Base-by-base conservation (phyloP, 495 filamentous ascomycete genomes). In the Tricharina praecox region DNA sequence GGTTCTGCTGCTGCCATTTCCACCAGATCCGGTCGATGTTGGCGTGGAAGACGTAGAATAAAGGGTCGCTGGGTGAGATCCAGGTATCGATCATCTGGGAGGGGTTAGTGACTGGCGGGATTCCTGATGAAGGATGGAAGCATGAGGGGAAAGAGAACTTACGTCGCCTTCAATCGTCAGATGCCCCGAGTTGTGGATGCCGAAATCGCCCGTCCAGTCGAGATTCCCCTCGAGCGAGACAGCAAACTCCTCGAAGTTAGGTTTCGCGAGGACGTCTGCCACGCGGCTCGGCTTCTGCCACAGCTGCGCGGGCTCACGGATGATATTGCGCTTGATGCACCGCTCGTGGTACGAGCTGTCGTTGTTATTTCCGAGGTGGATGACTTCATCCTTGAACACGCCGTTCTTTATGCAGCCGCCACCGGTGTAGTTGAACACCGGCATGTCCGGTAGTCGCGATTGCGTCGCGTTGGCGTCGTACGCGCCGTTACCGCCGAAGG, bases 21-120 rank as follows among this genome's bases (percentile, higher is more conserved):
- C 68, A 70, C 66, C 67, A 79, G 3, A 67, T 49, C 19, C 68
- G 70, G 53, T 79, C 76, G 38, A 79, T 65, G 64, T 70, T 70
- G 7, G 64, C 64, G 51, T 79, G 75, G 57, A 78, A 74, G 23
- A 71, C 64, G 60, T 65, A 78, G 57, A 79, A 78, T 7, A 64
- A 62, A n/a, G 73, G 73, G 47, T 79, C 75, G 19, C 71, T 66
- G 19, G 71, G 66, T 20, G 45, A 11, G 10, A 45, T 8, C 9
- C 7, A n/a, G 40, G 47, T 38, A 19, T 47, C 23, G 8, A 28
- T 21, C 11, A 48, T 50, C n/a, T n/a, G n/a, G n/a, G n/a, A n/a
- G n/a, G n/a, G n/a, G n/a, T n/a, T n/a, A n/a, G n/a, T n/a, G n/a
- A n/a, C n/a, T n/a, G n/a, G n/a, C n/a, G n/a, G n/a, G n/a, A n/a